phyloP scores from a whole-genome alignment of 2,329 filamentous ascomycete genomes.

The Beauveria sp. region DNA sequence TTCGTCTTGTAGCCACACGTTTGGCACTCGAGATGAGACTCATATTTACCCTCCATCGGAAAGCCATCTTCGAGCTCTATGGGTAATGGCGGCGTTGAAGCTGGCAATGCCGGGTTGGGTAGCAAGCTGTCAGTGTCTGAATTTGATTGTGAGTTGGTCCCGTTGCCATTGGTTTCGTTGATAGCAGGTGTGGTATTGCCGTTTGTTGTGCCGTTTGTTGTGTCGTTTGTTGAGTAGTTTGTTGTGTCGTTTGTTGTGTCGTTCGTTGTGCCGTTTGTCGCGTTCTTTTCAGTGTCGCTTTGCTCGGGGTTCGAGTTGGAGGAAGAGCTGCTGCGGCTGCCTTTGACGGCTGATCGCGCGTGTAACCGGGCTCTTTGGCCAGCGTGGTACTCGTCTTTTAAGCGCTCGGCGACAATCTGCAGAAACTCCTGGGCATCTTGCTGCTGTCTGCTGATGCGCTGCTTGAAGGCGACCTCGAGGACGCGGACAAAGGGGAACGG shows the following conservation, averaged over 20 bases:
- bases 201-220: background rate
- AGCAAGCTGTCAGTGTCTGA: constrained; percentile 1
- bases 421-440: constrained; percentile 97
- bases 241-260: background rate
- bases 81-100: constrained; percentile 18
- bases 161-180: constrained; percentile 7
- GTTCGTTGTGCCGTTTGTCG: background rate
- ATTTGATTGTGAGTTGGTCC: constrained; percentile 3
- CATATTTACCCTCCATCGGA: constrained; percentile 82
- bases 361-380: constrained; percentile 63
- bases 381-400: constrained; percentile 91
- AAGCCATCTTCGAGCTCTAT: constrained; percentile 62
- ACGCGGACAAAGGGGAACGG: constrained; percentile 76
- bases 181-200: background rate
- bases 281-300: constrained; percentile 15
- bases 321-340: constrained; percentile 6
- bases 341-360: constrained; percentile 30
- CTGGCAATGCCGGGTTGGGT: constrained; percentile 13
- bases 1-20: constrained; percentile 86
- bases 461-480: constrained; percentile 78
- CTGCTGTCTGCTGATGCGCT: constrained; percentile 86
- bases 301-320: constrained; percentile 12
- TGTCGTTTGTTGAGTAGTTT: background rate
- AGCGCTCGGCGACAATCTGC: constrained; percentile 83
- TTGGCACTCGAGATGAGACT: constrained; percentile 92